Evolutionary conservation across 768 basidiomycete species (phyloP), one percentile per base, ranked within the genome.

Genomic region (Cystofilobasidium capitatum): DNA sequence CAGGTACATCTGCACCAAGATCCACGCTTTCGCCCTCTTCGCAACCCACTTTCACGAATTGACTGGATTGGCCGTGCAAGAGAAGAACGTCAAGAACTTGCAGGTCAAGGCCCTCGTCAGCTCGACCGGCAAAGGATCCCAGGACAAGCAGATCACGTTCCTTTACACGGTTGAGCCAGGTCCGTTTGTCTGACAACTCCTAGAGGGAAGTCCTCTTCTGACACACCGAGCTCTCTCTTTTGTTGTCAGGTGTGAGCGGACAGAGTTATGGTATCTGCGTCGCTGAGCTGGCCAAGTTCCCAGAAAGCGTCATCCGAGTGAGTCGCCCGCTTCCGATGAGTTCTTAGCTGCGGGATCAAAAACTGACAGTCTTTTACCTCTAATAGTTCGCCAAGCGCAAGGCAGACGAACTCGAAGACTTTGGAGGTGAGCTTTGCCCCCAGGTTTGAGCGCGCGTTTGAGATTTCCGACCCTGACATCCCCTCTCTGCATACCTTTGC

Each of bases 181-280:
- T 90, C 73, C 37, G 82, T 76, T 1, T 33, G n/a, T 44, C 40
- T 47, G 33, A 20, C n/a, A 24, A 58, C n/a, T 16, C 45, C 7
- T 85, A 31, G 82, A 84, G 64, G 88, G 88, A 29, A 93, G 10
- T 51, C 24, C 31, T 3, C 13, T 37, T 7, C 5, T 44, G 35
- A 9, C 57, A 35, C 20, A 65, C 69, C 9, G 33, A 10, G 6
- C 49, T 42, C 54, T 22, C 16, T 13, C 17, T n/a, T n/a, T n/a
- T n/a, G n/a, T n/a, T 36, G 12, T 20, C 66, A 90, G 90, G 91
- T 17, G 83, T 96, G 26, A 91, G 89, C 54, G 94, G 98, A 75
- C 94, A 97, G 77, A 94, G 91, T 75, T 98, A 97, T 74, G 96
- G 94, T 77, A 98, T 99, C 35, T 92, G 98, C 72, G 96, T 99